Conservation (phyloP, 2,329 filamentous ascomycete genomes). For the Epichloe brachyelytri region DNA sequence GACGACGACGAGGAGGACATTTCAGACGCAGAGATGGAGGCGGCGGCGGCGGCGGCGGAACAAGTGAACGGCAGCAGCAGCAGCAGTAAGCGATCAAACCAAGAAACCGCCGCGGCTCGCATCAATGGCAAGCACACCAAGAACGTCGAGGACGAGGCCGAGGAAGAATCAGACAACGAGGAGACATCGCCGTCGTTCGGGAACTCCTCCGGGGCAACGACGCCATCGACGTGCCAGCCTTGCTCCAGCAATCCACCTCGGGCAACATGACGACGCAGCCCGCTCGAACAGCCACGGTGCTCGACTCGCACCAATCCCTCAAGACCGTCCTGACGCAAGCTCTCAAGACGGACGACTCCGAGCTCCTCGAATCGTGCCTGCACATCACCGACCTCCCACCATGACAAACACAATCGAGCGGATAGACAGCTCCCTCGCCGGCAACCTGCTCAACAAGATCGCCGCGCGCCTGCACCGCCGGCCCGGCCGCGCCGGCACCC, state of each 20-base stretch:
- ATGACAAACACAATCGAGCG: constrained; percentile 84
- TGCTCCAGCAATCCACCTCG: constrained; percentile 32
- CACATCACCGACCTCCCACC: constrained; percentile 62
- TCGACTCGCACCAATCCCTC: constrained; percentile 66
- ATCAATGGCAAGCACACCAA: constrained; percentile 14
- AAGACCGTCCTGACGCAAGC: constrained; percentile 89
- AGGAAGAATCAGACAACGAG: constrained; percentile 31
- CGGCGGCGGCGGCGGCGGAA: constrained; percentile 6
- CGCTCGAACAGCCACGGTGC: constrained; percentile 36
- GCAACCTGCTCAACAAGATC: constrained; percentile 65
- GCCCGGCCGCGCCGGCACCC: constrained; percentile 75
- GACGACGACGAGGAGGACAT: constrained; percentile 36
- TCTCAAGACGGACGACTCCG: constrained; percentile 79
- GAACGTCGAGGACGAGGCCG: constrained; percentile 16
- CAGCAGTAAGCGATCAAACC: constrained; percentile 5
- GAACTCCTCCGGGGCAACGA: constrained; percentile 67
- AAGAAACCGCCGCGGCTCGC: constrained; percentile 5
- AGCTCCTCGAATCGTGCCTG: constrained; percentile 84
- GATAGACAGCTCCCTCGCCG: constrained; percentile 74
- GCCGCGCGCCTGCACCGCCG: constrained; percentile 77
- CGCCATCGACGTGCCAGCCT: constrained; percentile 61
- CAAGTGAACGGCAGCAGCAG: constrained; percentile 8
- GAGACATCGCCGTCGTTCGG: constrained; percentile 61
- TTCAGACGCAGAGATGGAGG: constrained; percentile 18
- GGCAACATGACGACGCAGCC: constrained; percentile 24